Evolutionary conservation across 1,284 basidiomycete species (phyloP).

Genomic region (Volvariella volvacea): DNA sequence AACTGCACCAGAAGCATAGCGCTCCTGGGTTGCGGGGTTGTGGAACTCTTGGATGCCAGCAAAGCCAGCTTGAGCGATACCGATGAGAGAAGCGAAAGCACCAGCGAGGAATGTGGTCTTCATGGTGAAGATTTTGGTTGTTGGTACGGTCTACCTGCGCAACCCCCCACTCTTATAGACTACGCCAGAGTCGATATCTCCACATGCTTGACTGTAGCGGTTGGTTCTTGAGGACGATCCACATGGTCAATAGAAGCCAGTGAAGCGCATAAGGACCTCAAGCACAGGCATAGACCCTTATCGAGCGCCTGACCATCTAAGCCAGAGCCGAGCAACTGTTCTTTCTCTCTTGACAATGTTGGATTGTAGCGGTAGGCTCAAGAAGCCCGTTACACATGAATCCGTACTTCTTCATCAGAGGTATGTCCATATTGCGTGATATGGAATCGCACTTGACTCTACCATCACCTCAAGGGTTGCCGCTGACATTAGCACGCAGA

Average conservation of each 20-base stretch:
- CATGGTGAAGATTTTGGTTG: background rate
- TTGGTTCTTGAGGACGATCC: background rate
- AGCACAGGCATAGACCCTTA: no score
- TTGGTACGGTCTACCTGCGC: background rate
- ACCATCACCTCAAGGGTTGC: no score
- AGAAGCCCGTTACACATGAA: no score
- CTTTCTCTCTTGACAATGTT: no score
- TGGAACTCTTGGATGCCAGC: background rate
- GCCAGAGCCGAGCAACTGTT: no score
- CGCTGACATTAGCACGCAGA: no score
- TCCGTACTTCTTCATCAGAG: no score
- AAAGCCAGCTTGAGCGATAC: background rate
- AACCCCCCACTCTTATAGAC: background rate
- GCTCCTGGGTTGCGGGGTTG: background rate
- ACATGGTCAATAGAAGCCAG: background rate
- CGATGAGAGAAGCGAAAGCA: background rate
- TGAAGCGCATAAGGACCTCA: background rate
- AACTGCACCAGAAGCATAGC: constrained; percentile 2
- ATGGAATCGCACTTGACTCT: no score
- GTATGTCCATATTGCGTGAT: no score
- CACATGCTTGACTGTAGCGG: background rate
- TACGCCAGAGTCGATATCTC: background rate
- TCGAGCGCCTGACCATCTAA: no score
- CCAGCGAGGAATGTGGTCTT: background rate
- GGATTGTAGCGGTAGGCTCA: no score